phyloP scores from a whole-genome alignment of 2,329 filamentous ascomycete species.

The Colletotrichum endophyticum region DNA sequence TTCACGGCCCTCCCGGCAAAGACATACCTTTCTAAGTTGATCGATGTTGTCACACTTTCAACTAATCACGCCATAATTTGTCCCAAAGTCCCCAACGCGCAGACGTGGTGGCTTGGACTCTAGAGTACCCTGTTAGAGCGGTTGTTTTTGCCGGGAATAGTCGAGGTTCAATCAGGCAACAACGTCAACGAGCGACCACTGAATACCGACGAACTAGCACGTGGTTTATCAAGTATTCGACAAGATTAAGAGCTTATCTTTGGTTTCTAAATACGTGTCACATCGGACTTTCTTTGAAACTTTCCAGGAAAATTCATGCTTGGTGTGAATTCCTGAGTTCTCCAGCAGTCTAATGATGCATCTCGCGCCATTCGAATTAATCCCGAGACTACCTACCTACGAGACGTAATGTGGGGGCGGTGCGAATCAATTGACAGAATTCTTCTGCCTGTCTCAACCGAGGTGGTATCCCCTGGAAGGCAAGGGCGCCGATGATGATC shows the following conservation, averaged over 20 bases:
- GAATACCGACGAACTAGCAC: background rate
- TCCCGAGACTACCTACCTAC: background rate
- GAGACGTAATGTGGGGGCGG: background rate
- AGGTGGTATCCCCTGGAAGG: background rate
- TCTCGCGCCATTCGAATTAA: background rate
- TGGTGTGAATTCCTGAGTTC: background rate
- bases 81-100: background rate
- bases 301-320: accelerated
- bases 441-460: background rate
- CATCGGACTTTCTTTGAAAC: accelerated
- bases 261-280: background rate
- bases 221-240: background rate
- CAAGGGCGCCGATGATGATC: background rate
- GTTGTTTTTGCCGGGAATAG: background rate
- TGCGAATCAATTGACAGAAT: background rate
- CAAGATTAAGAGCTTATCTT: background rate
- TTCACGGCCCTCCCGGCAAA: accelerated
- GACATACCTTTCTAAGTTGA: background rate
- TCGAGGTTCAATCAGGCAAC: background rate
- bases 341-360: background rate
- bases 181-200: background rate
- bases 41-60: background rate
- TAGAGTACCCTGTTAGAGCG: background rate
- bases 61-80: background rate
- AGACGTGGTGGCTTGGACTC: background rate